Percentiles rank a stretch among this genome's conserved stretches.
These are phyloP conservation scores for Daldinia caldariorum DNA, from an alignment of 495 filamentous ascomycete genomes.

Conservation along the genomic window DNA sequence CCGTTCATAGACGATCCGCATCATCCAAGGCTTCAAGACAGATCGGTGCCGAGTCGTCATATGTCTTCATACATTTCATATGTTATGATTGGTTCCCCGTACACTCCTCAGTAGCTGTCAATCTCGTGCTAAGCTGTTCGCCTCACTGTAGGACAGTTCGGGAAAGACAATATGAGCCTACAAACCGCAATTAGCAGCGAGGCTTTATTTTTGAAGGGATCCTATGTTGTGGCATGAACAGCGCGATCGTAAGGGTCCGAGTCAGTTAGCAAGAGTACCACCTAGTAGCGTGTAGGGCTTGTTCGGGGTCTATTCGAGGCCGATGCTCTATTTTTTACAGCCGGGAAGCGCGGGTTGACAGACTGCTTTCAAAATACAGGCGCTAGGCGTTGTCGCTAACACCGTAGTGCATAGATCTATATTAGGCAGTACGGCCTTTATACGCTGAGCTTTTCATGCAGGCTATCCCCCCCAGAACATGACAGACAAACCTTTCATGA, in stretches of 20 bases:
- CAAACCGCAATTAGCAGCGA: slow-evolving; percentile 2
- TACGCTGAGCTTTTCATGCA: not conserved
- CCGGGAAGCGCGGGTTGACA: not conserved
- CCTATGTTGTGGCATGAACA: not conserved
- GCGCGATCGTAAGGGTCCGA: slow-evolving; percentile 1
- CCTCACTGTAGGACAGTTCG: not conserved
- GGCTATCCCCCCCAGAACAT: not conserved
- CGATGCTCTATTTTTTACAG: not conserved
- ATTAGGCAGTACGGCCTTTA: not conserved
- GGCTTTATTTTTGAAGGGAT: not conserved
- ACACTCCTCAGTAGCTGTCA: slow-evolving; percentile 20
- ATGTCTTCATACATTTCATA: slow-evolving; percentile 13
- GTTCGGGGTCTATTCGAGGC: not conserved
- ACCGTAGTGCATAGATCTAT: not conserved
- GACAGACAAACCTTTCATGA: slow-evolving; percentile 2
- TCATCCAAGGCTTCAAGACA: slow-evolving; percentile 37
- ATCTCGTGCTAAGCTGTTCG: slow-evolving; percentile 9
- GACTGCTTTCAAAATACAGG: slow-evolving; percentile 1
- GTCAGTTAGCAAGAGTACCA: slow-evolving; percentile 11
- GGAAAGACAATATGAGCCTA: slow-evolving; percentile 7
- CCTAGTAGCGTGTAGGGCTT: not conserved
- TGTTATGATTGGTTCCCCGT: slow-evolving; percentile 21
- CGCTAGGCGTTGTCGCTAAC: not conserved
- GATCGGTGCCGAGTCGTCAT: slow-evolving; percentile 43
- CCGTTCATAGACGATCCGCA: slow-evolving; percentile 38